These are phyloP conservation scores for Alloteropsis semialata DNA, from an alignment of 176 grass and related monocot genomes.

Conservation along the genomic window DNA sequence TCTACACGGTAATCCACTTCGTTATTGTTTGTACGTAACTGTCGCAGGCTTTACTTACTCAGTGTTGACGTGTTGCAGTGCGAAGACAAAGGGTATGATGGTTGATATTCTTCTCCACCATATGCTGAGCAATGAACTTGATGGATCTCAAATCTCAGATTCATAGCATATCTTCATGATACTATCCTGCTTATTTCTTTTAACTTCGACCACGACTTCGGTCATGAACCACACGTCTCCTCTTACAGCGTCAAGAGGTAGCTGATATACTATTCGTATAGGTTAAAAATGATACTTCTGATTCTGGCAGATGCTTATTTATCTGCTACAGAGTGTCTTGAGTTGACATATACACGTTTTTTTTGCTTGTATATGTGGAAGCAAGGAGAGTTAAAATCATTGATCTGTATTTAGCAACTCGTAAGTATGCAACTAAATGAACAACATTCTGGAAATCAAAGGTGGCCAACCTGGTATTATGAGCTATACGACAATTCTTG, in stretches of 20 bases:
- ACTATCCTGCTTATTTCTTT: conserved; percentile 2
- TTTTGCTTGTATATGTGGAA: background rate
- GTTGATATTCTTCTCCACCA: conserved; percentile 94
- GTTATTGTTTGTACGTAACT: background rate
- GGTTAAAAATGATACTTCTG: background rate
- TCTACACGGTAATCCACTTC: conserved; percentile 55
- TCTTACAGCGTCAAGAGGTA: background rate
- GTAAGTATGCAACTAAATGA: background rate
- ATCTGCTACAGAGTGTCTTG: background rate
- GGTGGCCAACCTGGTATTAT: background rate
- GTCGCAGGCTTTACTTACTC: conserved; percentile 6
- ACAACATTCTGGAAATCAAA: background rate
- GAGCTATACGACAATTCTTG: background rate
- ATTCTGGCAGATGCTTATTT: background rate
- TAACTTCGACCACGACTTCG: background rate
- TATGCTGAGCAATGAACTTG: conserved; percentile 83
- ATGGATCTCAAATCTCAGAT: conserved; percentile 46
- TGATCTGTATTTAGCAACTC: too few species aligned
- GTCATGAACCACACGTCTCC: background rate
- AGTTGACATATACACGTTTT: background rate
- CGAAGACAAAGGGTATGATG: conserved; percentile 58
- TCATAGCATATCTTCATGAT: conserved; percentile 40
- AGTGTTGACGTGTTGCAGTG: conserved; percentile 35
- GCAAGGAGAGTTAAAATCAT: too few species aligned
- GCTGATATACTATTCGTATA: conserved; percentile 1